phyloP scores from a whole-genome alignment of 352 stramenopile species.

The Phytophthora hybrid region DNA sequence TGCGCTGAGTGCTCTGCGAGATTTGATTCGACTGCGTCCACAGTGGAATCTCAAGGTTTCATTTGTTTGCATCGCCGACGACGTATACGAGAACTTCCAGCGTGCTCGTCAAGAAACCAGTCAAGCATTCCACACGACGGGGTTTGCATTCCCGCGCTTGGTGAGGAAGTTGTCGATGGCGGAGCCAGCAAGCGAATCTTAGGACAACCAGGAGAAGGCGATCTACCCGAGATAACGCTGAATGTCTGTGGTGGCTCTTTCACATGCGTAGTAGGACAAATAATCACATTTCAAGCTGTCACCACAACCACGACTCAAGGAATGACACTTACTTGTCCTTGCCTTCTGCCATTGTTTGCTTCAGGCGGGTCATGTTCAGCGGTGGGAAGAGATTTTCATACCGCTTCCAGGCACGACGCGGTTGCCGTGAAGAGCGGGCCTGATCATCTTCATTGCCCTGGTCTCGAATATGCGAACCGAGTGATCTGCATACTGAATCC shows the following conservation, averaged over 20 bases:
- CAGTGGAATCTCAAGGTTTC: constrained; percentile 51
- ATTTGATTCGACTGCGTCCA: constrained; percentile 45
- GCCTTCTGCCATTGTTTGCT: constrained; percentile 42
- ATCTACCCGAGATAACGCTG: background rate
- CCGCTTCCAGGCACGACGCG: constrained; percentile 45
- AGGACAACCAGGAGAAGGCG: background rate
- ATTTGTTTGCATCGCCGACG: constrained; percentile 66
- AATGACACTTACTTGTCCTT: constrained; percentile 18
- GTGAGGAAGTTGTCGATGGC: constrained; percentile 16
- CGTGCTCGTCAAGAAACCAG: constrained; percentile 26
- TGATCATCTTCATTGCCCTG: constrained; percentile 3
- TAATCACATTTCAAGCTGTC: constrained; percentile 1
- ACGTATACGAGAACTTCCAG: constrained; percentile 45
- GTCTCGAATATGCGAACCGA: constrained; percentile 19
- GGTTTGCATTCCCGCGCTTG: constrained; percentile 23
- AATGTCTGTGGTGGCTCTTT: background rate
- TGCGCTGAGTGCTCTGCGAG: constrained; percentile 50
- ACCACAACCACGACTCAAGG: background rate
- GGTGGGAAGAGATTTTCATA: constrained; percentile 56
- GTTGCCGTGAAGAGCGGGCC: constrained; percentile 12
- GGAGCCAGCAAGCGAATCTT: constrained; percentile 5
- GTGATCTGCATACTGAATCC: constrained; percentile 21
- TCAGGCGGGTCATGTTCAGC: constrained; percentile 50
- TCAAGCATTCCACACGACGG: constrained; percentile 23
- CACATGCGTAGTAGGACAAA: background rate